These are phyloP conservation scores for Dothideomycetes sp. DNA, from an alignment of 2,329 filamentous ascomycete genomes.

Conservation along the genomic window DNA sequence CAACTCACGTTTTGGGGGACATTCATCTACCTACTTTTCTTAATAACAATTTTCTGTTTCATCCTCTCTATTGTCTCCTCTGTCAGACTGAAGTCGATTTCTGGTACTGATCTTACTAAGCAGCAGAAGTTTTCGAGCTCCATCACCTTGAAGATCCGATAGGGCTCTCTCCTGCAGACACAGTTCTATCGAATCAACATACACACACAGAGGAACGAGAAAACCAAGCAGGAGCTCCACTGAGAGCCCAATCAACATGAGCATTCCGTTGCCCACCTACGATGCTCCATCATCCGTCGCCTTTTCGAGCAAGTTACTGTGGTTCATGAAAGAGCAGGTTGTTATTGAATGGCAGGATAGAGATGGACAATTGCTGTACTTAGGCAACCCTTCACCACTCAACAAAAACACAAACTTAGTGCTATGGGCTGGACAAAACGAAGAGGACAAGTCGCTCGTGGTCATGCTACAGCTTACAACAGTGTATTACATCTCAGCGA, in stretches of 20 bases:
- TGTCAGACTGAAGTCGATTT: not conserved
- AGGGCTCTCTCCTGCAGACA: not conserved
- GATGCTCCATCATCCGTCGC: conserved; percentile 1
- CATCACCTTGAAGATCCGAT: not conserved
- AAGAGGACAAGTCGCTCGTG: not conserved
- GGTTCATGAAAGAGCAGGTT: conserved; percentile 6
- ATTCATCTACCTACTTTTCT: not conserved
- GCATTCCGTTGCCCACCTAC: too few relatives aligned
- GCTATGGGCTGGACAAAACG: conserved; percentile 1
- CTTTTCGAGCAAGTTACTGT: not conserved
- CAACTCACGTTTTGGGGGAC: conserved; percentile 5
- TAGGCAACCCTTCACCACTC: conserved; percentile 6
- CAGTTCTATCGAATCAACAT: not conserved
- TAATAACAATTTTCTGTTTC: not conserved
- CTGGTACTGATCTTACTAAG: not conserved
- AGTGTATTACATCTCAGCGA: not conserved
- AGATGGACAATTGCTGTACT: not conserved
- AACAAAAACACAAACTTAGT: conserved; percentile 5
- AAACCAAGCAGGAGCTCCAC: too few relatives aligned
- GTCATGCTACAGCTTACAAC: conserved; percentile 9
- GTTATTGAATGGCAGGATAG: conserved; percentile 2
- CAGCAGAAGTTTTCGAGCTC: not conserved
- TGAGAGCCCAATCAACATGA: too few relatives aligned
- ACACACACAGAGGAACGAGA: too few relatives aligned
- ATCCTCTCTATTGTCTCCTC: not conserved